Base-by-base conservation (phyloP, 2,329 filamentous ascomycete species). In the Dactylellina parvicollis region DNA sequence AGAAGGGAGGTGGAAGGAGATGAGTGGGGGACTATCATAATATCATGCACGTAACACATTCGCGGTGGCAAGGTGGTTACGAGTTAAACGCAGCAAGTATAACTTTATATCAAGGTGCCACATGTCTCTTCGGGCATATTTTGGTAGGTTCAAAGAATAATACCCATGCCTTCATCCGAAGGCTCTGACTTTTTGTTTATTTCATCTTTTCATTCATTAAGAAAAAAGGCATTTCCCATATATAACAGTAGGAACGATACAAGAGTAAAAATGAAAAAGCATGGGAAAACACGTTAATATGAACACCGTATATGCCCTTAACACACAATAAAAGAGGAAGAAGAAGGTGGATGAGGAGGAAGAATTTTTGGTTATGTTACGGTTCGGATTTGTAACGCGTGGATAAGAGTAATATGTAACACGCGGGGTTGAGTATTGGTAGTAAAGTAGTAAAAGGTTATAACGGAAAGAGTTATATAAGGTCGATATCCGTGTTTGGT, bases 231-330 rank as follows among this genome's bases (percentile, higher is more conserved):
- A 73, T 64, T 65, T 66, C 66, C 56, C 76, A 75, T 76, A 73
- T 66, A 71, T 76, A 75, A 71, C 74, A 74, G 77, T 78, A 79
- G 61, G 56, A 77, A 61, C 49, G 42, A 46, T 70, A 67, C 64
- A 70, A 74, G n/a, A n/a, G 34, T 67, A 66, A 54, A 50, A 60
- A 40, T 30, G 64, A 36, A 50, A 56, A 56, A 47, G 59, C 42
- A 61, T 65, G n/a, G 38, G 64, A 36, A 50, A 56, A 56, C 55
- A 62, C 42, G 67, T 65, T n/a, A 62, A 71, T 47, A 34, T 60
- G 56, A 72, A 71, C 57, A 71, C 55, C 61, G 72, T 64, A 66
- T 59, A 66, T 65, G 60, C 65, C 65, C 60, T 70, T 14, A n/a
- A n/a, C n/a, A n/a, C n/a, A 67, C 65, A 70, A 72, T 52, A 55